Evolutionary conservation across 192 early-diverging fungal genomes (phyloP).

Genomic region (Mortierella hygrophila): DNA sequence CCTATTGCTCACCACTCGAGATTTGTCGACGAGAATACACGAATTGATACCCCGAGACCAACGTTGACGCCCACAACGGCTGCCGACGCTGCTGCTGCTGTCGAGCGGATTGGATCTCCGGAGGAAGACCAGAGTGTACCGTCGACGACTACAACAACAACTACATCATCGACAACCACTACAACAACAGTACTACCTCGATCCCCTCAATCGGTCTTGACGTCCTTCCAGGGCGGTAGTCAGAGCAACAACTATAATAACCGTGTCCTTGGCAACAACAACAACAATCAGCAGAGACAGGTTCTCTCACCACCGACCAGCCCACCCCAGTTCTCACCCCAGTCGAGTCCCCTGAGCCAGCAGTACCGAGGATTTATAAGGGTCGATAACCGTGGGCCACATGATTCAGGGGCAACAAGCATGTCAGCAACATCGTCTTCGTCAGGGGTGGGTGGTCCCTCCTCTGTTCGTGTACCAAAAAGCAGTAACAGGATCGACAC

Average conservation of each 20-base stretch:
- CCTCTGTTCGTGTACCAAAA: not conserved
- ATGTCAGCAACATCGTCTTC: not conserved
- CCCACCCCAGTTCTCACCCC: slow-evolving; percentile 21
- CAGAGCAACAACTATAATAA: not conserved
- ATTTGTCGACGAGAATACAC: slow-evolving; percentile 41
- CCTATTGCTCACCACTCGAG: slow-evolving; percentile 41
- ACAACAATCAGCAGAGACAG: slow-evolving; percentile 13
- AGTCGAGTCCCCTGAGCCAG: slow-evolving; percentile 6
- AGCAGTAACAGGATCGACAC: not conserved
- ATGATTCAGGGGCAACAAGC: slow-evolving; percentile 22
- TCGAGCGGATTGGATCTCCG: not conserved
- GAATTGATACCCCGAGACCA: slow-evolving; percentile 46
- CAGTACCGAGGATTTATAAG: slow-evolving; percentile 27
- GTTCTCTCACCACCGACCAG: slow-evolving; percentile 34
- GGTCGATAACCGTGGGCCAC: slow-evolving; percentile 20
- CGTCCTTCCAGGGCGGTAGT: not conserved
- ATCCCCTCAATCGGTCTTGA: slow-evolving; percentile 17
- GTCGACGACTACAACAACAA: not conserved
- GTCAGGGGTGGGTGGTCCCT: not conserved
- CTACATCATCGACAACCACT: not conserved
- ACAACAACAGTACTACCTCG: slow-evolving; percentile 7
- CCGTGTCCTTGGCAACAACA: slow-evolving; percentile 17
- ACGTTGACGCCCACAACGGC: slow-evolving; percentile 18
- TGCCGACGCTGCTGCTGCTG: not conserved
- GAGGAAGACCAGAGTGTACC: not conserved